Base-by-base conservation (phyloP, 2,329 filamentous ascomycete genomes). In the Colletotrichum phormii region DNA sequence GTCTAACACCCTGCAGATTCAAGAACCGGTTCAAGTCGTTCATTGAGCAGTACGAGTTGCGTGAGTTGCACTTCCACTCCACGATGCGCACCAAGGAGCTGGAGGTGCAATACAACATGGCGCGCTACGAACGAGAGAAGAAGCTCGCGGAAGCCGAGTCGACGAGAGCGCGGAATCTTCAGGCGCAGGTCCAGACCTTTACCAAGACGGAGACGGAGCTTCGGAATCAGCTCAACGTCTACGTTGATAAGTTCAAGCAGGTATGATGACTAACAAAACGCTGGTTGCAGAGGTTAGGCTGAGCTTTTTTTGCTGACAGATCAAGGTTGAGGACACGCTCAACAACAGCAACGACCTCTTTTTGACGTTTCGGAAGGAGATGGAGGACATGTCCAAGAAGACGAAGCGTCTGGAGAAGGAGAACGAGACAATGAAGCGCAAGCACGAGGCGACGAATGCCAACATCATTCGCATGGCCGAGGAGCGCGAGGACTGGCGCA, bases 341-440 rank as follows among this genome's bases (percentile, higher is more conserved):
- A 98, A 98, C 84, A 98, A 98, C 81, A 98, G 95, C 83, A 98
- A 98, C 85, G 97, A 98, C 81, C 87, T 98, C 66, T 98, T 98
- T 83, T 87, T 98, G 77, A 98, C 97, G 0, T 98, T 98, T 84
- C 91, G 96, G 67, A 98, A 98, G 85, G 97, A 98, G 84, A 98
- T 98, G 95, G 97, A 98, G 84, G 97, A 98, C 80, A 98, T 98
- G 95, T 98, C 95, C 0, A 98, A 98, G 86, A 98, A 98, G 86
- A 98, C 96, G 6, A 98, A 98, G 84, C 92, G 95, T 31, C 87
- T 99, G 65, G 97, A 99, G 82, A 98, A 98, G 84, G 97, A 99
- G 80, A 98, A 99, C 79, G 93, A 97, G 77, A 93, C 90, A 22
- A 89, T 98, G 64, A 97, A 95, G 76, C 91, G 96, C 68, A 98